Evolutionary conservation across 306 rosid genomes (phyloP).

Genomic region (Lathyrus sativus): DNA sequence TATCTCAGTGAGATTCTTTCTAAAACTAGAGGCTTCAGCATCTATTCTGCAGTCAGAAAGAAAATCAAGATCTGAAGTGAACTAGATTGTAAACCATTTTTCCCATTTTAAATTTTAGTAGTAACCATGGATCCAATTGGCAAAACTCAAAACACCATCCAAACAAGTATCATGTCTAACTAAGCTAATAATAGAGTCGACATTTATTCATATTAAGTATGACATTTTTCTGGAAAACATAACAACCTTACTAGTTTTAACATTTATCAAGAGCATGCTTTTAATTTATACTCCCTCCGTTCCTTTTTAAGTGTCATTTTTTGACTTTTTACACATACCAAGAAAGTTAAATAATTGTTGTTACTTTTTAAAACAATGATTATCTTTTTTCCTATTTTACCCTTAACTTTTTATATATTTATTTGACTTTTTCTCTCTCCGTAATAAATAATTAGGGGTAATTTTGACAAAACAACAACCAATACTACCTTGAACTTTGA

Average conservation of each 20-base stretch:
- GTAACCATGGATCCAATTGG: slow-evolving; percentile 3
- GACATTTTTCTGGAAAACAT: neutral
- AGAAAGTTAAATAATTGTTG: no score
- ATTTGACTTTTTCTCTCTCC: no score
- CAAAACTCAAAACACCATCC: slow-evolving; percentile 7
- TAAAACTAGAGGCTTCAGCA: slow-evolving; percentile 66
- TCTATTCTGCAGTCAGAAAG: slow-evolving; percentile 72
- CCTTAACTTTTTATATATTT: no score
- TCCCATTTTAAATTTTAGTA: slow-evolving; percentile 28
- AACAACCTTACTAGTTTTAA: neutral
- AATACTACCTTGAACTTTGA: no score
- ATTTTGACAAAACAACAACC: no score
- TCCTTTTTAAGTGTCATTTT: no score
- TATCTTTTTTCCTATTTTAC: no score
- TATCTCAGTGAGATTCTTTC: slow-evolving; percentile 67
- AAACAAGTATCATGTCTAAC: neutral
- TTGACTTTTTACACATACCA: no score
- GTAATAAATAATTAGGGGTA: no score
- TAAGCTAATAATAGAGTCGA: slow-evolving; percentile 6
- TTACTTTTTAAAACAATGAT: no score
- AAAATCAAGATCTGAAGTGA: slow-evolving; percentile 30
- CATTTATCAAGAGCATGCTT: neutral
- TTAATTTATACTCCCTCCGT: slow-evolving; percentile 9
- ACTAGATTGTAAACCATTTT: slow-evolving; percentile 24
- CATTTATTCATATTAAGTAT: neutral